These are phyloP conservation scores for Rhynchospora breviuscula DNA, from an alignment of 176 grass and related monocot species.

Conservation along the genomic window DNA sequence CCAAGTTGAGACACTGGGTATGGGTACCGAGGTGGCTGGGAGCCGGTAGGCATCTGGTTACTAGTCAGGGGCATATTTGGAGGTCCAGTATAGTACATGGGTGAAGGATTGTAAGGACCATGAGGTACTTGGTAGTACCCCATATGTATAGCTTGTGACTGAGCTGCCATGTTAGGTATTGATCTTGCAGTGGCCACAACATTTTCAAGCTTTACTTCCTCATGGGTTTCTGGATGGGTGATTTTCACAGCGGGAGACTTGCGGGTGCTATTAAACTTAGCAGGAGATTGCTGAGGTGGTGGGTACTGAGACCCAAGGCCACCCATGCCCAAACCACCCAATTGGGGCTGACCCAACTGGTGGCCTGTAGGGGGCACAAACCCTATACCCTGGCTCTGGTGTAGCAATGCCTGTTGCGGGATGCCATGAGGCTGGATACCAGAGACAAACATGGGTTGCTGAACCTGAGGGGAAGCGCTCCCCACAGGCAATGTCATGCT, in stretches of 20 bases:
- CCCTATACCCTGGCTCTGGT: slow-evolving; percentile 63
- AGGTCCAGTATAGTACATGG: slow-evolving; percentile 44
- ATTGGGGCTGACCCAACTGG: slow-evolving; percentile 43
- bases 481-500: slow-evolving; percentile 51
- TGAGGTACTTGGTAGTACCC: slow-evolving; percentile 42
- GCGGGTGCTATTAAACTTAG: slow-evolving; percentile 35
- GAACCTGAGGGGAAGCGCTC: slow-evolving; percentile 42
- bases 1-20: slow-evolving; percentile 42
- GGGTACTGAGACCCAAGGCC: slow-evolving; percentile 34
- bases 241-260: slow-evolving; percentile 61
- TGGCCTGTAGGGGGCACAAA: slow-evolving; percentile 38
- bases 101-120: slow-evolving; percentile 39
- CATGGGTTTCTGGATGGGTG: slow-evolving; percentile 80
- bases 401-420: slow-evolving; percentile 62
- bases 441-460: slow-evolving; percentile 53
- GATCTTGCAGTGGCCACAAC: slow-evolving; percentile 37
- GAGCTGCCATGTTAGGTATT: slow-evolving; percentile 37
- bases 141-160: slow-evolving; percentile 31
- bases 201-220: slow-evolving; percentile 73
- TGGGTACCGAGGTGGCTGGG: slow-evolving; percentile 44
- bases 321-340: slow-evolving; percentile 41
- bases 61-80: slow-evolving; percentile 32
- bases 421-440: slow-evolving; percentile 44
- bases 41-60: slow-evolving; percentile 48
- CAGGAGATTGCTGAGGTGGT: slow-evolving; percentile 40